A percentile compares a stretch with the other conserved stretches of the same genome.
phyloP scores from a whole-genome alignment of 1,284 basidiomycete species.

The Austropuccinia psidii region DNA sequence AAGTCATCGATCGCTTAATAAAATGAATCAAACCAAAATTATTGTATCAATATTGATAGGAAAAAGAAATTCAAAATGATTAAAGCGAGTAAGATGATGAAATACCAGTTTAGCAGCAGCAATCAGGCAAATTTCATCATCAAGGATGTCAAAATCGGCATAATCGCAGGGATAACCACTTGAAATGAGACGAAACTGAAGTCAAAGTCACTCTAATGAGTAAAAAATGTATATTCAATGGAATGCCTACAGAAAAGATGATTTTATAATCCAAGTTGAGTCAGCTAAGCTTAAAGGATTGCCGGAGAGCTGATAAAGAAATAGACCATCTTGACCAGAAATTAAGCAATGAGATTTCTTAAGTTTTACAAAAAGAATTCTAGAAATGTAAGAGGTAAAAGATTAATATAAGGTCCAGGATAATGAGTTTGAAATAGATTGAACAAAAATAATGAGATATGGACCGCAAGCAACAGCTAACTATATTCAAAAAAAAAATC shows the following conservation, averaged over 20 bases:
- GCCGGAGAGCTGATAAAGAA: constrained; percentile 3
- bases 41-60: too few species aligned
- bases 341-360: constrained; percentile 12
- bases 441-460: constrained; percentile 5
- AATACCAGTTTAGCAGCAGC: background rate
- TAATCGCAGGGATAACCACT: constrained; percentile 19
- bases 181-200: too few species aligned
- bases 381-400: constrained; percentile 1
- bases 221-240: background rate
- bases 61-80: too few species aligned
- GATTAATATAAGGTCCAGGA: constrained; percentile 27
- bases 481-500: constrained; percentile 3
- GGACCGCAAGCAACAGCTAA: constrained; percentile 15
- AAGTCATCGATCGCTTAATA: constrained; percentile 2
- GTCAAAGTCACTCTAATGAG: too few species aligned
- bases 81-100: too few species aligned
- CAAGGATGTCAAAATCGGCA: constrained; percentile 7
- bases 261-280: constrained; percentile 19
- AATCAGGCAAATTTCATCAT: constrained; percentile 13
- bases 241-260: constrained; percentile 2
- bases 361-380: constrained; percentile 5
- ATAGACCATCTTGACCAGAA: constrained; percentile 18
- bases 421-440: background rate
- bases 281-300: background rate
- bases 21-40: too few species aligned